Percentiles rank a stretch among this genome's conserved stretches.
phyloP scores from a whole-genome alignment of 352 stramenopile species.

The Pythium volutum region DNA sequence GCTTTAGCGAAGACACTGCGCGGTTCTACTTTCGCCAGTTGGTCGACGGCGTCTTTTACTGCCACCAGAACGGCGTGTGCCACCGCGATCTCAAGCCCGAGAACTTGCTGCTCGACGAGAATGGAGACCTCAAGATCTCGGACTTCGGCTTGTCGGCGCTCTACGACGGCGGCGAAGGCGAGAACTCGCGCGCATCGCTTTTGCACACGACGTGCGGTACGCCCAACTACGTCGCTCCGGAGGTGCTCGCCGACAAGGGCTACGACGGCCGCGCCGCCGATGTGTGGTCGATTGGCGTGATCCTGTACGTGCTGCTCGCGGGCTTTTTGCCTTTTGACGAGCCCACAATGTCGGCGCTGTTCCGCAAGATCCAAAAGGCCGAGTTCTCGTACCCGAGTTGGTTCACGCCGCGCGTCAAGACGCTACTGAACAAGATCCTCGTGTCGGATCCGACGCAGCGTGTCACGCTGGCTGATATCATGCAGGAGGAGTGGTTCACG shows the following conservation, averaged over 20 bases:
- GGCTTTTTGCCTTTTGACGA: constrained; percentile 95
- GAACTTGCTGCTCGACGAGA: constrained; percentile 95
- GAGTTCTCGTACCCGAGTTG: constrained; percentile 94
- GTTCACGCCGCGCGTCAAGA: constrained; percentile 88
- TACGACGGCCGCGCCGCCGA: constrained; percentile 92
- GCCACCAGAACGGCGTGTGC: constrained; percentile 96
- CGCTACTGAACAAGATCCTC: constrained; percentile 91
- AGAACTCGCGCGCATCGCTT: constrained; percentile 86
- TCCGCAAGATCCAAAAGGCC: constrained; percentile 96
- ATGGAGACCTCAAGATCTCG: constrained; percentile 98
- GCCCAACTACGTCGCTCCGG: constrained; percentile 95
- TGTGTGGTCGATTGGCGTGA: constrained; percentile 99
- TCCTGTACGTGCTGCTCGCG: constrained; percentile 95
- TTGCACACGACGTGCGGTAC: constrained; percentile 96
- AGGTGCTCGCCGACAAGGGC: constrained; percentile 93
- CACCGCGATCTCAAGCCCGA: constrained; percentile 97
- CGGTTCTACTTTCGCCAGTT: constrained; percentile 99
- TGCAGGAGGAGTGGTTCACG: constrained; percentile 88
- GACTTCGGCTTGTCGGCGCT: constrained; percentile 98
- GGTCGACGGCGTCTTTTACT: constrained; percentile 96
- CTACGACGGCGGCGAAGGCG: constrained; percentile 86
- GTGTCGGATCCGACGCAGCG: constrained; percentile 90
- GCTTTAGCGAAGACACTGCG: constrained; percentile 95
- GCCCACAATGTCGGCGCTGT: constrained; percentile 93
- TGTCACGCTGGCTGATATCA: constrained; percentile 86